Evolutionary conservation across 2,329 filamentous ascomycete genomes (phyloP), one percentile per base, ranked within the genome.

Genomic region (Paecilomyces variotii): DNA sequence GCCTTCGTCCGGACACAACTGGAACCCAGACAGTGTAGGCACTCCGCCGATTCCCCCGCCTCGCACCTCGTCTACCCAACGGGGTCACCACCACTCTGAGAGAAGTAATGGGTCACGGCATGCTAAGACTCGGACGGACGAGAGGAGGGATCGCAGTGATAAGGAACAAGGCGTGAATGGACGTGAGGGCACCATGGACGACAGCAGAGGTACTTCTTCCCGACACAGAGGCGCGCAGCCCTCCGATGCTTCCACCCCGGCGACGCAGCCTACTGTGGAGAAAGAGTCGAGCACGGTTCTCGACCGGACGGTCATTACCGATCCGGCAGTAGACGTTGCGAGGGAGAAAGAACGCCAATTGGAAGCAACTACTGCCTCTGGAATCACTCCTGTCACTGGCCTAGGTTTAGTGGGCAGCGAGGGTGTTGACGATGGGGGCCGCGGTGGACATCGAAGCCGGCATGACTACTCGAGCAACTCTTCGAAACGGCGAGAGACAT

Each of bases 201-300:
- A 64, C 59, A 68, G 65, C 71, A 63, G 62, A 72, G 67, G 74
- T 63, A 62, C 74, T 58, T 72, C 77, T 68, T 73, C 76, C 66
- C 76, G 80, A 67, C 75, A 80, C 65, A 76, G 78, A 72, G 75
- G 71, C 54, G 74, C 75, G 57, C 74, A 76, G 58, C 72, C 76
- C 28, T 71, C 75, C n/a, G 81, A 82, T 57, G 73, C 39, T n/a
- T 45, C 35, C 39, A 19, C 39, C 2, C 14, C 39, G 9, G 39
- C 39, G n/a, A 45, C 39, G 39, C 39, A 45, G 39, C n/a, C 39
- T 7, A 81, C 81, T 50, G 80, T 89, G 11, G 84, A 86, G 12
- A 85, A 88, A 59, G 90, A 96, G 72, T 86, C 89, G 58, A 92
- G 88, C 73, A 86, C 91, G 58, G 86, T 91, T 32, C 82, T 96